Conservation (phyloP, 306 rosid species). For the Phaseolus lunatus region DNA sequence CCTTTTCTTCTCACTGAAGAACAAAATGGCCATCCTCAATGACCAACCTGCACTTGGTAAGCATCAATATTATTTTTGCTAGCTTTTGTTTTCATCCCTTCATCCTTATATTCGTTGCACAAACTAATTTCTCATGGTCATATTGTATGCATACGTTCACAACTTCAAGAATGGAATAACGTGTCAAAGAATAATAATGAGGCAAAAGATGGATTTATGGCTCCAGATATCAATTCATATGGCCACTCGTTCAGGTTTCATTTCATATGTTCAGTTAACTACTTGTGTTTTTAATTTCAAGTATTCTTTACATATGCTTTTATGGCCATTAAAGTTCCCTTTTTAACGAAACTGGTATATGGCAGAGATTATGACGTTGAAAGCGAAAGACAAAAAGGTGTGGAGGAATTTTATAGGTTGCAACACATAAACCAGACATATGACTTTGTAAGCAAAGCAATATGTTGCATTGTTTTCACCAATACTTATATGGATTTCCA, state of each 20-base stretch:
- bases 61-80: too few species aligned
- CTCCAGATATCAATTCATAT: conserved; percentile 72
- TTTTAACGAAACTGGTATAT: not conserved
- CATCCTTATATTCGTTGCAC: too few species aligned
- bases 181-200: conserved; percentile 29
- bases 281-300: not conserved
- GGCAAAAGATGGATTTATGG: conserved; percentile 38
- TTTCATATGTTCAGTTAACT: not conserved
- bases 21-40: conserved; percentile 62
- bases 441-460: conserved; percentile 50
- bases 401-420: conserved; percentile 49
- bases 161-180: conserved; percentile 40
- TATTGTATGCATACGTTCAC: not conserved
- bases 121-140: not conserved
- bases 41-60: conserved; percentile 61
- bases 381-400: conserved; percentile 46
- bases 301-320: too few species aligned
- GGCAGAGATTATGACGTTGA: conserved; percentile 49
- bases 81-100: too few species aligned
- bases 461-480: not conserved
- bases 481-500: not conserved
- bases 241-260: conserved; percentile 75
- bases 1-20: not conserved
- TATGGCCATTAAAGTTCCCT: not conserved
- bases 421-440: conserved; percentile 54